A percentile compares a stretch with the other conserved stretches of the same genome.
Conservation (phyloP, 1,139 yeast species). For the Geotrichum klebahnii region DNA sequence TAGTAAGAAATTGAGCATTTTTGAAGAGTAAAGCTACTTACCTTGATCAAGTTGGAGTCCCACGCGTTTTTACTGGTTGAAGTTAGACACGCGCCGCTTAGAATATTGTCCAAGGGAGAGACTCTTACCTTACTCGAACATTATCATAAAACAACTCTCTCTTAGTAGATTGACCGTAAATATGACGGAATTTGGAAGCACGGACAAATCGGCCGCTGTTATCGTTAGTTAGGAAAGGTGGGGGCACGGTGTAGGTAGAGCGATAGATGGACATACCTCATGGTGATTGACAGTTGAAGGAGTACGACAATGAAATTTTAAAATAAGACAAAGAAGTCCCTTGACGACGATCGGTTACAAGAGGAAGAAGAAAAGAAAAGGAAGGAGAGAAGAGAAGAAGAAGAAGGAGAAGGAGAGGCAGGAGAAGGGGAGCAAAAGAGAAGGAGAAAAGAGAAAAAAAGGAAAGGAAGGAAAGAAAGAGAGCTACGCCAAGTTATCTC, state of each 20-base stretch:
- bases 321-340: neutral
- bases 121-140: slow-evolving; percentile 44
- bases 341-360: too few relatives aligned
- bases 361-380: too few relatives aligned
- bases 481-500: neutral
- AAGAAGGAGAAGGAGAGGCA: neutral
- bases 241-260: too few relatives aligned
- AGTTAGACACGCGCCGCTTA: neutral
- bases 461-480: neutral
- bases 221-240: too few relatives aligned
- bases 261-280: neutral
- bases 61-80: slow-evolving; percentile 75
- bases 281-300: neutral
- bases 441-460: neutral
- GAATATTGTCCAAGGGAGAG: neutral
- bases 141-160: slow-evolving; percentile 87
- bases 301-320: neutral
- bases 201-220: slow-evolving; percentile 88
- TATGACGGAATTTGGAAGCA: slow-evolving; percentile 94
- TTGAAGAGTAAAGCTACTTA: slow-evolving; percentile 42
- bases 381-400: neutral
- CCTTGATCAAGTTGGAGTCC: slow-evolving; percentile 83
- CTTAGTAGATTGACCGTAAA: slow-evolving; percentile 86
- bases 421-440: neutral
- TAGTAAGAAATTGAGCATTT: neutral